Conservation (phyloP, 352 stramenopile genomes). For the Phytophthora cryptogea region DNA sequence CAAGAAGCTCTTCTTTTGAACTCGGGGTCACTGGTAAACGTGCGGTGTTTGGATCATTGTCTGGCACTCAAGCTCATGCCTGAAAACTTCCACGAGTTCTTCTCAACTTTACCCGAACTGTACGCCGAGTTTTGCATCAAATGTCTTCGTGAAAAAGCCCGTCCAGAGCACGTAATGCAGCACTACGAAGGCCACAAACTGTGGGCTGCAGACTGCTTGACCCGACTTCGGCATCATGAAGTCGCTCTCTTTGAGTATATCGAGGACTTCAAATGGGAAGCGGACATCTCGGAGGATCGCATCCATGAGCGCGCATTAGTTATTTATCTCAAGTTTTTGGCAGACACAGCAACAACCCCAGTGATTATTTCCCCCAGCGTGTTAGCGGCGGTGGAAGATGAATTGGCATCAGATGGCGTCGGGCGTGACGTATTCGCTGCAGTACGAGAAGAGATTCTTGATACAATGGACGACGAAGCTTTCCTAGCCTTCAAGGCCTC, state of each 20-base stretch:
- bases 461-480: conserved; percentile 49
- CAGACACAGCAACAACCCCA: conserved; percentile 33
- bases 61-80: conserved; percentile 47
- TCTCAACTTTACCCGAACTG: conserved; percentile 52
- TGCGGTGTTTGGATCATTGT: conserved; percentile 47
- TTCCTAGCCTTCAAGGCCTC: conserved; percentile 58
- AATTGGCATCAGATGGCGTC: conserved; percentile 45
- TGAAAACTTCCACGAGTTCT: conserved; percentile 58
- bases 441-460: conserved; percentile 54
- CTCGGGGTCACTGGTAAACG: conserved; percentile 39
- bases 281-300: conserved; percentile 51
- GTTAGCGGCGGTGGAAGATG: conserved; percentile 45
- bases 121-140: conserved; percentile 77
- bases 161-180: conserved; percentile 65
- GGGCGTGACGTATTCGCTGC: conserved; percentile 47
- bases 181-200: conserved; percentile 67
- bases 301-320: conserved; percentile 58
- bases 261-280: conserved; percentile 69
- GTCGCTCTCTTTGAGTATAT: conserved; percentile 67
- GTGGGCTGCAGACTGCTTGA: conserved; percentile 63
- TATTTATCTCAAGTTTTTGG: conserved; percentile 66
- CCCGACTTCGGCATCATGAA: conserved; percentile 47
- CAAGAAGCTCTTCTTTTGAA: conserved; percentile 68
- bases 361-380: conserved; percentile 38
- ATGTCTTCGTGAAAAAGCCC: conserved; percentile 51